Base-by-base conservation (phyloP, 2,329 filamentous ascomycete species). In the Chlorencoelia australis region DNA sequence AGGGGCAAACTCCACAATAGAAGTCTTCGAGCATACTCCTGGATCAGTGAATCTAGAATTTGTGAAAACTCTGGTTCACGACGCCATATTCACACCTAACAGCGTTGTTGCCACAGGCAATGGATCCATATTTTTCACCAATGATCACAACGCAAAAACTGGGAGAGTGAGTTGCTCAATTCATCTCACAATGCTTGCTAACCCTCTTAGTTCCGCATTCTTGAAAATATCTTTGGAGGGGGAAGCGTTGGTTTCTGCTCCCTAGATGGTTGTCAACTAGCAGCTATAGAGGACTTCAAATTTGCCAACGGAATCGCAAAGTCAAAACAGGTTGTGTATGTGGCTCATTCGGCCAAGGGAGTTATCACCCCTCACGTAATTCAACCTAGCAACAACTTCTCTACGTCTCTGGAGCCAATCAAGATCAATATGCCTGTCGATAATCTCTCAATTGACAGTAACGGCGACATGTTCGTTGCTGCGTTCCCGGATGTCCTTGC, bases 1-100 rank as follows among this genome's bases (percentile, higher is more conserved):
- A 11, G 59, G 59, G 5, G 56, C 51, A 11, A 61, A 61, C 35
- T 53, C 56, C 4, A 62, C 59, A 0, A 47, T 62, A 20, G 58
- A 61, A 28, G 43, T 56, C 2, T 61, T 62, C 30, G 44, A 54
- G n/a, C 48, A 56, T 4, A 41, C 41, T 11, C 34, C 42, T 6
- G 44, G 45, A 6, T 48, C 49, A 4, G 35, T 44, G 1, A 47
- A 25, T 3, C 50, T 60, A 44, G 39, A 45, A n/a, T 52, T 60
- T 38, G 46, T 59, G 5, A 51, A 53, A 28, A 60, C 58, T 1
- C 50, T 55, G 19, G 31, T 43, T 10, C 15, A 53, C 20, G 46
- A 53, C 10, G 40, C 48, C 11, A 57, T 61, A 27, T 30, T 53
- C 14, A 55, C 58, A 1, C 55, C 59, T 9, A 62, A 62, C 40